phyloP scores from a whole-genome alignment of 805 yeast genomes.

The Pichia manshurica region DNA sequence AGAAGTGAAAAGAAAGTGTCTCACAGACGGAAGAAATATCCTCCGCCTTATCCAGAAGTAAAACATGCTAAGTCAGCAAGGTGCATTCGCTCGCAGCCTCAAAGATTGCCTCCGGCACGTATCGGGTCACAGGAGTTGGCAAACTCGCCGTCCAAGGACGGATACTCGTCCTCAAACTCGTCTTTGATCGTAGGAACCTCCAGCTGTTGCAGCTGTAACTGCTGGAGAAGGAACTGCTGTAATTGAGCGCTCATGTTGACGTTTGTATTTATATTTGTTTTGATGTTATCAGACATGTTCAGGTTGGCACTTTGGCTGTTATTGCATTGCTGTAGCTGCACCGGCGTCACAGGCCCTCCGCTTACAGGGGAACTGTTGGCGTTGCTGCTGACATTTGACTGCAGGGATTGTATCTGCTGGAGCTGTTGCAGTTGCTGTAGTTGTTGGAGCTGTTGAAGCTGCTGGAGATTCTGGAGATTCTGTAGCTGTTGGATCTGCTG shows the following conservation, averaged over 20 bases:
- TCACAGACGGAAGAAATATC: too few species aligned
- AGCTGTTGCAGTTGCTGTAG: constrained; percentile 5
- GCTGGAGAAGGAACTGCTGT: constrained; percentile 1
- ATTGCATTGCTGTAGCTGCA: neutral
- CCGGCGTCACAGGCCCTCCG: neutral
- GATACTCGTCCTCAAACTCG: constrained; percentile 14
- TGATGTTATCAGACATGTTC: too few species aligned
- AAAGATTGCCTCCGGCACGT: neutral
- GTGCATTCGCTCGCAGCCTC: too few species aligned
- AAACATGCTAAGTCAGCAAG: too few species aligned
- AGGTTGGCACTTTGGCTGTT: too few species aligned
- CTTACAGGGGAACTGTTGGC: neutral
- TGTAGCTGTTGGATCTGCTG: constrained; percentile 5
- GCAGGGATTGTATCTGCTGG: neutral
- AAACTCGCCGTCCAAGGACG: constrained; percentile 16
- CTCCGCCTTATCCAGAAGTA: too few species aligned
- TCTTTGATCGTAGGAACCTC: neutral
- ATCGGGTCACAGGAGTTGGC: neutral
- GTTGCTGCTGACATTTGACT: neutral
- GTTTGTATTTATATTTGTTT: neutral
- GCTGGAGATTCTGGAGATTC: constrained; percentile 3
- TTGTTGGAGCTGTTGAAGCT: constrained; percentile 6
- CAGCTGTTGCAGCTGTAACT: neutral
- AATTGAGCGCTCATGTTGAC: neutral
- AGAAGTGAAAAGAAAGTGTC: too few species aligned